Evolutionary conservation across 441 rosid genomes (phyloP).

Genomic region (Corymbia citriodora): DNA sequence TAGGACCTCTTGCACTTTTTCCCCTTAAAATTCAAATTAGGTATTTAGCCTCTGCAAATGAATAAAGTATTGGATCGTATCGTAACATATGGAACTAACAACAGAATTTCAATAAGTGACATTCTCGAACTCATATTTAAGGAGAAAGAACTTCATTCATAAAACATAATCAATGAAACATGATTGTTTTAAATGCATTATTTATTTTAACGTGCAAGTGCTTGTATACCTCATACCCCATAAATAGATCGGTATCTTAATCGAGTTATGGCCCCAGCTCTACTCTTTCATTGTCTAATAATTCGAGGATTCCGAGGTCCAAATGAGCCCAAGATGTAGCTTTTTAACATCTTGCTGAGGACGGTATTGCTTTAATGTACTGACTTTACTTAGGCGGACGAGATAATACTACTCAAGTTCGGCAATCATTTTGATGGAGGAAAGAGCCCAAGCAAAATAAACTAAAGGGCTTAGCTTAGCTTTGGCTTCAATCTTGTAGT

Average conservation of each 20-base stretch:
- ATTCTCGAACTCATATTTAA: background rate
- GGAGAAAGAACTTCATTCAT: background rate
- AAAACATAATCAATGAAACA: background rate
- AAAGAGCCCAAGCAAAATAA: background rate
- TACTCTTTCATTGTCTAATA: background rate
- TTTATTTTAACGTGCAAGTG: fast-evolving
- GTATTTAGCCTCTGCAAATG: background rate
- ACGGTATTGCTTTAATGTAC: background rate
- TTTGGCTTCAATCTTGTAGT: background rate
- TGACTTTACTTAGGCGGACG: background rate
- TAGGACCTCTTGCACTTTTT: background rate
- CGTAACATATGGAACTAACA: background rate
- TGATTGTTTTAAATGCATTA: background rate
- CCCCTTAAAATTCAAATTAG: background rate
- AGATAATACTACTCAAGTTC: background rate
- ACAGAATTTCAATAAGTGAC: background rate
- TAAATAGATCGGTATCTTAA: background rate
- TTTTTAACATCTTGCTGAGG: background rate
- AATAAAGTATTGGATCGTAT: background rate
- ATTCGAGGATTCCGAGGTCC: background rate
- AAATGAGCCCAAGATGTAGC: background rate
- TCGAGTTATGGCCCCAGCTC: background rate
- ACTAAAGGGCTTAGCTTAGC: background rate
- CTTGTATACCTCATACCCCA: fast-evolving
- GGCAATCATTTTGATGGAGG: background rate